Base-by-base conservation (phyloP, 164 flowering plant genomes). In the Protea cynaroides region DNA sequence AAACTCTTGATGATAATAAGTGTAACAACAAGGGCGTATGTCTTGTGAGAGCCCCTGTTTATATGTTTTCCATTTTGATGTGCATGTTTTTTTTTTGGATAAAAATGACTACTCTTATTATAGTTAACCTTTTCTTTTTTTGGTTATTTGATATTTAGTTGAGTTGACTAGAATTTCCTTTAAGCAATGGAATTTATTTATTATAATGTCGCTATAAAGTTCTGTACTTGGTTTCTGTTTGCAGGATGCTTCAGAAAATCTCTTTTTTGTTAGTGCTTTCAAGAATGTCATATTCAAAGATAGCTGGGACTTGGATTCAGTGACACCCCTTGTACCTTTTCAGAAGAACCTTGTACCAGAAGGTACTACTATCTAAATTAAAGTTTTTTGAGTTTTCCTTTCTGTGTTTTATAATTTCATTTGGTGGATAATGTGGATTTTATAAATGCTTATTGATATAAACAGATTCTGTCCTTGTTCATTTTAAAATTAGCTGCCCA, bases 401-500 rank as follows among this genome's bases (percentile, higher is more conserved):
- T 21, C 19, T 14, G 1, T 55, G 34, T 57, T 44, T 63, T 13
- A 19, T 61, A 25, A 40, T 25, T 63, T 25, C 43, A 52, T 51
- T 29, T 14, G 50, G 8, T 43, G 22, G 8, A 11, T 15, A 12
- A 47, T 47, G 37, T 19, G 14, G 43, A 59, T 13, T 24, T 50
- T 68, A 3, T 65, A 58, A 43, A 34, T 70, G 49, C 62, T 70
- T 22, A 19, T 60, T 53, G 34, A 67, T 61, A 50, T 40, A 10
- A 69, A 71, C 90, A 84, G 96, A 84, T 78, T 71, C 86, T 37
- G 69, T 91, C 57, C 54, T 83, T 55, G 87, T 89, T 62, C 95
- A 80, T 57, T 91, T 94, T 86, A 83, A 78, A 78, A 83, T 91
- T 62, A 83, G 84, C 84, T 89, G 93, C 78, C 96, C 98, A 38